Conservation (phyloP, 2,329 filamentous ascomycete species). For the Microcyclosporella mali region DNA sequence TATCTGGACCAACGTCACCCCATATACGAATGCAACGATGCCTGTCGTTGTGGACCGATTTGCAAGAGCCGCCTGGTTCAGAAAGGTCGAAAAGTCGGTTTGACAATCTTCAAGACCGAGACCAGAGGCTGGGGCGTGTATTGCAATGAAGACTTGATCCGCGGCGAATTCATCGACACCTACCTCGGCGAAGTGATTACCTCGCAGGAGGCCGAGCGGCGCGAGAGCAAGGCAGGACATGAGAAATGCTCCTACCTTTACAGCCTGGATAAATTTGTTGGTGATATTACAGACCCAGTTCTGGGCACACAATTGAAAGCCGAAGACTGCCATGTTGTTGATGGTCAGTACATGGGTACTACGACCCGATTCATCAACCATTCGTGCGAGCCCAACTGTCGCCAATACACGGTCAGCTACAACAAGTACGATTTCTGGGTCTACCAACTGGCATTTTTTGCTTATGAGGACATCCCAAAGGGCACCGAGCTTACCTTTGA, state of each 20-base stretch:
- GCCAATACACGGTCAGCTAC: slow-evolving; percentile 72
- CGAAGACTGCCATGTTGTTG: slow-evolving; percentile 42
- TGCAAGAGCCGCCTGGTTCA: slow-evolving; percentile 76
- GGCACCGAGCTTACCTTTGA: slow-evolving; percentile 73
- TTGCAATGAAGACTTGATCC: slow-evolving; percentile 56
- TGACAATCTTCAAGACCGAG: slow-evolving; percentile 70
- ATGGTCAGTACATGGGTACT: slow-evolving; percentile 70
- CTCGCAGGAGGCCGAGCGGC: slow-evolving; percentile 54
- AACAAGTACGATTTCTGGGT: slow-evolving; percentile 68
- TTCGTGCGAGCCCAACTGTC: slow-evolving; percentile 70
- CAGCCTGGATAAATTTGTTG: slow-evolving; percentile 68
- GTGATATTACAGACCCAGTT: slow-evolving; percentile 13
- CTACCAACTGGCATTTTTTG: slow-evolving; percentile 73
- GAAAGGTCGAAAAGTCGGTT: slow-evolving; percentile 60
- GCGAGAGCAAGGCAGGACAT: slow-evolving; percentile 52
- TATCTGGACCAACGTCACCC: slow-evolving; percentile 42
- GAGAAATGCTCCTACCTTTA: slow-evolving; percentile 76
- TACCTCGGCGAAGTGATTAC: slow-evolving; percentile 61
- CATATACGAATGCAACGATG: slow-evolving; percentile 75
- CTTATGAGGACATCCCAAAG: slow-evolving; percentile 57
- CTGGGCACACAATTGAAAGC: slow-evolving; percentile 34
- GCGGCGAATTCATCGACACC: slow-evolving; percentile 72
- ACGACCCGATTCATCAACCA: slow-evolving; percentile 80
- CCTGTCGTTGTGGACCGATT: slow-evolving; percentile 56
- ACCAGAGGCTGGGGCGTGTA: slow-evolving; percentile 75